Evolutionary conservation across 306 rosid species (phyloP).

Genomic region (Trifolium dubium): DNA sequence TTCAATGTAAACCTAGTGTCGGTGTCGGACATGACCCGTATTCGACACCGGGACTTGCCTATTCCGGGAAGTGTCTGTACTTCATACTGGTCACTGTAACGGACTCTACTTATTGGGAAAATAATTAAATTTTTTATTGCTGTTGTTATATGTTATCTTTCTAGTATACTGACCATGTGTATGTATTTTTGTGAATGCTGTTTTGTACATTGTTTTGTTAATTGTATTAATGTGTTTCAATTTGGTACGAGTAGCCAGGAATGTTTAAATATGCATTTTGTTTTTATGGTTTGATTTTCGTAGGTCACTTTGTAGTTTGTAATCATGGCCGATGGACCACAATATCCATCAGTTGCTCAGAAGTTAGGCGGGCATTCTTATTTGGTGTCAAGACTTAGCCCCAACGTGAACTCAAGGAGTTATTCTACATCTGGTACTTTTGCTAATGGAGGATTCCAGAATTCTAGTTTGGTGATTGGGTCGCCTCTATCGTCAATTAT

Average conservation of each 20-base stretch:
- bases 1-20: no score
- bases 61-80: no score
- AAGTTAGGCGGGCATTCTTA: constrained; percentile 71
- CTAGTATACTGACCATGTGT: no score
- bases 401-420: constrained; percentile 46
- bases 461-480: constrained; percentile 51
- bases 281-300: background rate
- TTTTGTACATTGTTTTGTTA: background rate
- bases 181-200: background rate
- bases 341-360: constrained; percentile 71
- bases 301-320: constrained; percentile 58
- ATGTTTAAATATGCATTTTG: background rate
- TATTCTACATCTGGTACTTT: constrained; percentile 39
- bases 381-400: constrained; percentile 69
- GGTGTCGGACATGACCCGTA: no score
- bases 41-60: no score
- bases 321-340: constrained; percentile 72
- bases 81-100: no score
- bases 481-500: constrained; percentile 47
- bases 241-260: background rate
- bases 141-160: background rate
- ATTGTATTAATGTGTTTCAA: background rate
- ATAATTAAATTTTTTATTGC: background rate
- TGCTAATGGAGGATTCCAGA: constrained; percentile 55
- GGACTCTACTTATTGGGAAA: background rate